These are phyloP conservation scores for Penicillium canariense DNA, from an alignment of 495 filamentous ascomycete genomes.

Conservation along the genomic window DNA sequence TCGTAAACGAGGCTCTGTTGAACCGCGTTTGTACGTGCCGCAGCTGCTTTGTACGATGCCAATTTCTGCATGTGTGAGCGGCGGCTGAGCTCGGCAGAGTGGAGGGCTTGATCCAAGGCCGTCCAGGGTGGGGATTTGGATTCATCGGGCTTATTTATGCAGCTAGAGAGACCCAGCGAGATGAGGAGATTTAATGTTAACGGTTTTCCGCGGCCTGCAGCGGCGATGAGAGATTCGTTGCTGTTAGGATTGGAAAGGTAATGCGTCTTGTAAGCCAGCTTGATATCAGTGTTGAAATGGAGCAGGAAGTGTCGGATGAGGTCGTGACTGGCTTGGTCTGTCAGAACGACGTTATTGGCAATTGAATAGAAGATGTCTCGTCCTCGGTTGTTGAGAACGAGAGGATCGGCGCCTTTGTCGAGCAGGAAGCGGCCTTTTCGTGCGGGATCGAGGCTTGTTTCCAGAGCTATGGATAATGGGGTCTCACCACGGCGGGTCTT, in stretches of 20 bases:
- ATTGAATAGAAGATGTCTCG: slow-evolving; percentile 18
- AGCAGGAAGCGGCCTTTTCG: slow-evolving; percentile 10
- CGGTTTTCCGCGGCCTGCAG: slow-evolving; percentile 10
- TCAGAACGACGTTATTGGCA: slow-evolving; percentile 13
- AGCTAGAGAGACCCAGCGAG: slow-evolving; percentile 1
- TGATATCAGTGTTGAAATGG: background rate
- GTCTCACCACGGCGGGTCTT: slow-evolving; percentile 5
- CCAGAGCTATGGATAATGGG: slow-evolving; percentile 13
- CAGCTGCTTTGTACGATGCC: slow-evolving; percentile 9
- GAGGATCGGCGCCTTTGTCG: slow-evolving; percentile 11
- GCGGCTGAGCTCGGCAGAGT: slow-evolving; percentile 9
- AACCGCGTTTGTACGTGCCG: background rate
- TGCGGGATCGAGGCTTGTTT: slow-evolving; percentile 7
- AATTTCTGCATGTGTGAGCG: slow-evolving; percentile 10
- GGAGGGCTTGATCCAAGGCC: slow-evolving; percentile 14
- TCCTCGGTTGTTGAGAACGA: background rate
- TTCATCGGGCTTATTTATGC: slow-evolving; percentile 7
- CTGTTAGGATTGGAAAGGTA: slow-evolving; percentile 7
- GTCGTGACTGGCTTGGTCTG: slow-evolving; percentile 11
- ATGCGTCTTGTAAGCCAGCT: slow-evolving; percentile 4
- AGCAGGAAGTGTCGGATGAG: slow-evolving; percentile 9
- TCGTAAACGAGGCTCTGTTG: slow-evolving; percentile 11
- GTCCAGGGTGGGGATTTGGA: slow-evolving; percentile 11
- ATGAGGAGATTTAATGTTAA: slow-evolving; percentile 11
- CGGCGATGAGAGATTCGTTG: slow-evolving; percentile 8